Evolutionary conservation across 176 grass and related monocot genomes (phyloP), one percentile per base, ranked within the genome.

Genomic region (Bromus sterilis): DNA sequence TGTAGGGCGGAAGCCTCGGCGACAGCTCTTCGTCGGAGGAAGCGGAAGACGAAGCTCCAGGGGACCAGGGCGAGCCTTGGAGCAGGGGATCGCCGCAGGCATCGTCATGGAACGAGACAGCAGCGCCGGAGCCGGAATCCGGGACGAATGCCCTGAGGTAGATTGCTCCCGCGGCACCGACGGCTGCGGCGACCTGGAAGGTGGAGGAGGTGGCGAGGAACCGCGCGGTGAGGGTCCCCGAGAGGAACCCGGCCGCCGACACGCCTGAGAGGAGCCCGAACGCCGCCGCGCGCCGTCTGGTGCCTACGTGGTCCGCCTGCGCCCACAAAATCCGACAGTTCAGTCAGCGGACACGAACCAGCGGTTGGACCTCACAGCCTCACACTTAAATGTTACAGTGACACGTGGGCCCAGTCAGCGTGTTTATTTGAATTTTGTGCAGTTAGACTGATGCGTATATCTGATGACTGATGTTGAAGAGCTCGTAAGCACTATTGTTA

Each of bases 191-290:
- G 61, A 97, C 91, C 92, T 95, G 82, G 81, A 98, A 98, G 7
- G 82, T 95, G 32, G 76, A 80, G 25, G 96, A 84, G 12, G 90
- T 93, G 59, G 86, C n/a, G 56, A 98, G 88, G 84, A 98, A 98
- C 49, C 96, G 93, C 61, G 90, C 88, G 2, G 89, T 80, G 9
- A 98, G 23, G 16, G 88, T 93, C 2, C 96, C 96, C 43, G 86
- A 93, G 72, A 98, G 86, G 84, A 98, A 91, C 20, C 96, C 93
- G 13, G 93, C 90, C 11, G 93, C 59, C 26, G 86, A 87, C 29
- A 95, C 66, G 84, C 90, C 93, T 71, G 93, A 93, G 60, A 98
- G 77, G 21, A 93, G 76, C 37, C 86, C 88, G 79, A 98, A 98
- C 40, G 79, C 78, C 25, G 89, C 83, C 62, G 86, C 88, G 4